Conservation (phyloP, 139 green algal genomes). For the Coccomyxa sp. region DNA sequence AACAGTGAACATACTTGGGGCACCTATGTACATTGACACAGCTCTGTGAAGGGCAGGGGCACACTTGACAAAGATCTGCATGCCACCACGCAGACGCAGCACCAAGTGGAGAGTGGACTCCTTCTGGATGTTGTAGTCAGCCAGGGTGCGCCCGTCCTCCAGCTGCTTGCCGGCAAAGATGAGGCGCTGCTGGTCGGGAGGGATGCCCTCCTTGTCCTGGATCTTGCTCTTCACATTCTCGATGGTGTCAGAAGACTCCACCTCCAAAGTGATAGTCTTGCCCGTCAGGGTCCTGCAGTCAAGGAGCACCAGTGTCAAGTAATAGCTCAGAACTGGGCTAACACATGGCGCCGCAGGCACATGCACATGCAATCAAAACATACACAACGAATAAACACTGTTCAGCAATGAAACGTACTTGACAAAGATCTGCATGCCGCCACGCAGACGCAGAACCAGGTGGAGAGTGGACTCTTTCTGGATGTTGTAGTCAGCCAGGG, state of each 20-base stretch:
- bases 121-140: conserved; percentile 99
- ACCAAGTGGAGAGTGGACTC: conserved; percentile 82
- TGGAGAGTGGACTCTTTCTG: conserved; percentile 86
- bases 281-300: conserved; percentile 53
- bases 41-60: no score
- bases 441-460: conserved; percentile 81
- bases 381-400: no score
- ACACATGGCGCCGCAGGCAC: no score
- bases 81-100: conserved; percentile 83
- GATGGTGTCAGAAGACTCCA: conserved; percentile 60
- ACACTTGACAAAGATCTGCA: conserved; percentile 67
- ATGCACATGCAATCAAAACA: no score
- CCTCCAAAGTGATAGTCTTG: conserved; percentile 34
- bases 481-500: conserved; percentile 96
- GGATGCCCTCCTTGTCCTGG: conserved; percentile 80
- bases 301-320: conserved; percentile 44
- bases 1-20: background rate
- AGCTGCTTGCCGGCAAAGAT: conserved; percentile 98
- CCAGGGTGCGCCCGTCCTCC: conserved; percentile 90
- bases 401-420: conserved; percentile 18
- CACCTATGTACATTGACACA: background rate
- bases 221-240: conserved; percentile 75
- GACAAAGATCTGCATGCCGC: conserved; percentile 84
- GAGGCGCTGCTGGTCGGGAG: conserved; percentile 93
- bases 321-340: no score